A percentile compares a stretch with the other conserved stretches of the same genome.
Conservation (phyloP, 2,329 filamentous ascomycete species). For the Penicillium glabrum region DNA sequence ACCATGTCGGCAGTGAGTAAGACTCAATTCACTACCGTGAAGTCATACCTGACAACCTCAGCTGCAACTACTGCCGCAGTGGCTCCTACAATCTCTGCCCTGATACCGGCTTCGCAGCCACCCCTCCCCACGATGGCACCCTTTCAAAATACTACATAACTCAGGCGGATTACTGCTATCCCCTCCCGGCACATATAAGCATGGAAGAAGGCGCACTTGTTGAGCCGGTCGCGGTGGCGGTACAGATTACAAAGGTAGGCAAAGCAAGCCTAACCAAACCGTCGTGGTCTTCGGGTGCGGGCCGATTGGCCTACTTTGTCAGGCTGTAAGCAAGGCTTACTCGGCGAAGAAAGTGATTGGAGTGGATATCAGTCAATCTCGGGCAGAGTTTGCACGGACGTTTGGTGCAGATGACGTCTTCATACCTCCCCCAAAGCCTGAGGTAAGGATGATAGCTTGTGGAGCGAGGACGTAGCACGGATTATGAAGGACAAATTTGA, state of each 20-base stretch:
- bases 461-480: constrained; percentile 39
- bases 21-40: background rate
- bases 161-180: constrained; percentile 50
- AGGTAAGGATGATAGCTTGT: constrained; percentile 36
- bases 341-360: constrained; percentile 49
- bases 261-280: constrained; percentile 43
- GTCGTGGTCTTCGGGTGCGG: constrained; percentile 53
- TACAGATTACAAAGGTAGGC: constrained; percentile 47
- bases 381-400: constrained; percentile 44
- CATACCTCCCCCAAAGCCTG: constrained; percentile 34
- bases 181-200: constrained; percentile 45
- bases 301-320: constrained; percentile 50
- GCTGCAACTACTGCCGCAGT: constrained; percentile 23
- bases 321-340: constrained; percentile 49
- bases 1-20: constrained; percentile 37
- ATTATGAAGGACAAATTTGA: constrained; percentile 40
- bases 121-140: constrained; percentile 52
- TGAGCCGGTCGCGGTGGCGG: constrained; percentile 55
- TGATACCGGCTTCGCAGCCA: constrained; percentile 50
- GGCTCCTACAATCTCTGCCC: constrained; percentile 25
- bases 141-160: constrained; percentile 52
- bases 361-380: constrained; percentile 46
- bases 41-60: background rate
- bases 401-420: constrained; percentile 50
- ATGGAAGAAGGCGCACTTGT: constrained; percentile 55